Evolutionary conservation across 2,329 filamentous ascomycete species (phyloP).

Genomic region (Talaromyces pinophilus): DNA sequence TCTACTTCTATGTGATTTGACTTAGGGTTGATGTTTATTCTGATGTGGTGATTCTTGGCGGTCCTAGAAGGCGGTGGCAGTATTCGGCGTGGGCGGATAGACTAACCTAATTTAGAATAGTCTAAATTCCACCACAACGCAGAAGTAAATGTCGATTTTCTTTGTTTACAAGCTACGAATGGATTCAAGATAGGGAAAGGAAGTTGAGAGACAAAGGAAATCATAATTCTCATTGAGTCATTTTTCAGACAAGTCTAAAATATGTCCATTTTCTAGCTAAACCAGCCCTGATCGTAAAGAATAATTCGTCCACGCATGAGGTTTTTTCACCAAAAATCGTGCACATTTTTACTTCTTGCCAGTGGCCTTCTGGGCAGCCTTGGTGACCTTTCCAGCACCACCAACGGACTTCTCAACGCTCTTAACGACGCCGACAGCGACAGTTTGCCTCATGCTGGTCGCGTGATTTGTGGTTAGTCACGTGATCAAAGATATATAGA

Average conservation of each 20-base stretch:
- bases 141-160: background rate
- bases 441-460: slow-evolving; percentile 61
- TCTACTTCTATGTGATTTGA: background rate
- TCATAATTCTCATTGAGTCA: slow-evolving; percentile 21
- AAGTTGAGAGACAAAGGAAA: slow-evolving; percentile 14
- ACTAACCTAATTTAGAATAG: background rate
- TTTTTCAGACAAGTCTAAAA: slow-evolving; percentile 19
- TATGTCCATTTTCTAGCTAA: slow-evolving; percentile 17
- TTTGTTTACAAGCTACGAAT: background rate
- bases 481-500: background rate
- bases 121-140: background rate
- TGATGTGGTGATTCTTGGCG: background rate
- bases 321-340: slow-evolving; percentile 11
- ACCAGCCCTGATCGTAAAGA: slow-evolving; percentile 14
- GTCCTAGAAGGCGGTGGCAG: background rate
- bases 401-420: slow-evolving; percentile 67
- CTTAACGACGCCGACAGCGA: slow-evolving; percentile 96
- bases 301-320: slow-evolving; percentile 12
- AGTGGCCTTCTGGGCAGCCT: slow-evolving; percentile 66
- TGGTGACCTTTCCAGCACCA: slow-evolving; percentile 61
- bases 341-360: slow-evolving; percentile 65
- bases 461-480: background rate
- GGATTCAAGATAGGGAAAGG: background rate
- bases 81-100: background rate
- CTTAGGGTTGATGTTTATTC: background rate